Evolutionary conservation across 331 rosid genomes (phyloP).

Genomic region (Saraca asoca): DNA sequence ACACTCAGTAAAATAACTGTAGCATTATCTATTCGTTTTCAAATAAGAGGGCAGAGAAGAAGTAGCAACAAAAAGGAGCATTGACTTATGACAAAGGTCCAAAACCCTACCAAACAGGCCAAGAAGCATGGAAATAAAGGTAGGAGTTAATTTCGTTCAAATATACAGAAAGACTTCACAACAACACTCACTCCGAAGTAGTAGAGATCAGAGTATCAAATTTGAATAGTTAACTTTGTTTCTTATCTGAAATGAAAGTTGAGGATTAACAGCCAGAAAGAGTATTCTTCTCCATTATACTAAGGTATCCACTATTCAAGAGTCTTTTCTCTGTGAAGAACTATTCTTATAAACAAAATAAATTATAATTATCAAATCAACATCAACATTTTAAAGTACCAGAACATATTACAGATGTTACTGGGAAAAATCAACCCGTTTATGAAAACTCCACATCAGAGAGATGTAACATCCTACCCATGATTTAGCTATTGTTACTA

Average conservation of each 20-base stretch:
- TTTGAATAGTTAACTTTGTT: slow-evolving; percentile 5
- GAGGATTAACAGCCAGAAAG: slow-evolving; percentile 17
- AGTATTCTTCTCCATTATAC: slow-evolving; percentile 18
- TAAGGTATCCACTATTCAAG: neutral
- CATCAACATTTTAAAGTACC: slow-evolving; percentile 40
- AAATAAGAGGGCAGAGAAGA: too few species aligned
- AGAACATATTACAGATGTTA: slow-evolving; percentile 37
- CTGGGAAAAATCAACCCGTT: slow-evolving; percentile 28
- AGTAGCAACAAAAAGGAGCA: neutral
- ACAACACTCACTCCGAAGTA: neutral
- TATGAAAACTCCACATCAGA: slow-evolving; percentile 34
- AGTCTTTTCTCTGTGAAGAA: slow-evolving; percentile 36
- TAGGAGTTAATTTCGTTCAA: too few species aligned
- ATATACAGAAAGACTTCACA: too few species aligned
- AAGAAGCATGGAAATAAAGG: too few species aligned
- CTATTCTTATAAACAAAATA: slow-evolving; percentile 51
- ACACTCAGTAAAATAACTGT: too few species aligned
- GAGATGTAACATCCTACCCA: slow-evolving; percentile 23
- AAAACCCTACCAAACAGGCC: neutral
- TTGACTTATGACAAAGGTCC: too few species aligned
- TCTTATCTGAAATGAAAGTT: neutral
- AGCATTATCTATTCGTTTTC: too few species aligned
- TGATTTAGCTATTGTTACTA: slow-evolving; percentile 30
- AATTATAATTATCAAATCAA: slow-evolving; percentile 42
- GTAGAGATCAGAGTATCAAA: neutral